A percentile compares a stretch with the other conserved stretches of the same genome.
phyloP scores from a whole-genome alignment of 768 basidiomycete species.

The Amanita inopinata region DNA sequence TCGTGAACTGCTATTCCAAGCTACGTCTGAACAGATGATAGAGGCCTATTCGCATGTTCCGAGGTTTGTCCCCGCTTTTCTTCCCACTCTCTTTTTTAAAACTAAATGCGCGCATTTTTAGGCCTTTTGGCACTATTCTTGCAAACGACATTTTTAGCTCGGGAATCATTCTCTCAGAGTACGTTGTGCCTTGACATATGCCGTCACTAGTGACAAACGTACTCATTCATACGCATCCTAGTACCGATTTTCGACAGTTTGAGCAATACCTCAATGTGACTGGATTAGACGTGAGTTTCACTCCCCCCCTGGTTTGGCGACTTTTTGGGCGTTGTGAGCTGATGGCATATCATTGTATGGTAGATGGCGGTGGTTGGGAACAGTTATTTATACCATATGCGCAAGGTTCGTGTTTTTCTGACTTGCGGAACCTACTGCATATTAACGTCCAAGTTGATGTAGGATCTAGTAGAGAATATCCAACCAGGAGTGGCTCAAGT shows the following conservation, averaged over 20 bases:
- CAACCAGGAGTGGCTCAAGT: constrained; percentile 70
- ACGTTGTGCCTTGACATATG: constrained; percentile 16
- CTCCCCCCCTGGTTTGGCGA: neutral
- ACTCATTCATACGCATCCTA: constrained; percentile 21
- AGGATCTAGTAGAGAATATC: constrained; percentile 81
- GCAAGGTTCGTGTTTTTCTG: constrained; percentile 43
- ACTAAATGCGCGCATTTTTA: constrained; percentile 15
- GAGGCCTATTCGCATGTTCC: constrained; percentile 82
- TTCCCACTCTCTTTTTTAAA: constrained; percentile 1
- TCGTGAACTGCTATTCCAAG: constrained; percentile 89
- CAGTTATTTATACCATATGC: constrained; percentile 91
- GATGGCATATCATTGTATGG: constrained; percentile 4
- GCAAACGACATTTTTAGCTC: constrained; percentile 92
- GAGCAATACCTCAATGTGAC: constrained; percentile 84
- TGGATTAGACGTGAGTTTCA: constrained; percentile 67
- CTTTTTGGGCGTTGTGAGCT: neutral
- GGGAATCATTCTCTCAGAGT: constrained; percentile 88
- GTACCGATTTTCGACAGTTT: constrained; percentile 95
- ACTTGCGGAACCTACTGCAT: neutral
- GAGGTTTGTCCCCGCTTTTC: constrained; percentile 28
- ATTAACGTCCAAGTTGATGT: neutral
- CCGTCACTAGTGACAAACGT: neutral
- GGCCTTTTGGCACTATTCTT: constrained; percentile 81
- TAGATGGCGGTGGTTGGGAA: constrained; percentile 90
- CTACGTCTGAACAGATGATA: constrained; percentile 92